A percentile compares a stretch with the other conserved stretches of the same genome.
Conservation (phyloP, 495 filamentous ascomycete species). For the Aspergillus conjunctus region DNA sequence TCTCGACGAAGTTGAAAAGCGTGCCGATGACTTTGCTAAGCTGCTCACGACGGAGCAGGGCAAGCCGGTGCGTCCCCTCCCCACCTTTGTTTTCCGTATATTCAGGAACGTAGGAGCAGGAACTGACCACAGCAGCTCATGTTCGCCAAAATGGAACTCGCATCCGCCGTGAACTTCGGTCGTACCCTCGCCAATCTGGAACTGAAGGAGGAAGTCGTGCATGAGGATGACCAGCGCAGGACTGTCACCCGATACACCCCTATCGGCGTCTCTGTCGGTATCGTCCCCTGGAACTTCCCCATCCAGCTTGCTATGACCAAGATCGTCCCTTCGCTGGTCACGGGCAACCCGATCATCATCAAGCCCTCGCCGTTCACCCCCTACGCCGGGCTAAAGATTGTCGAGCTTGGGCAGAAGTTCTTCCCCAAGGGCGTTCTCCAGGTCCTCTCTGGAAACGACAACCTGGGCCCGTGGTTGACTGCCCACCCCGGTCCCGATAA, state of each 20-base stretch:
- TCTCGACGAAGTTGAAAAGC: conserved; percentile 40
- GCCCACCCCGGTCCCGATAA: conserved; percentile 78
- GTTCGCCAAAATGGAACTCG: conserved; percentile 1
- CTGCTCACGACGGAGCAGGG: conserved; percentile 51
- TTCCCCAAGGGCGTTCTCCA: conserved; percentile 88
- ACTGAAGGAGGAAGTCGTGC: conserved; percentile 7
- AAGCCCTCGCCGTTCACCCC: conserved; percentile 93
- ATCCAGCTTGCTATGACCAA: conserved; percentile 32
- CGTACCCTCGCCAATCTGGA: not conserved
- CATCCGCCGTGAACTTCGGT: not conserved
- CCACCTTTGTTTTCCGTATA: not conserved
- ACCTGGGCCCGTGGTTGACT: conserved; percentile 77
- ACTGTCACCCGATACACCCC: conserved; percentile 24
- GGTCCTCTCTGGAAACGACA: conserved; percentile 78
- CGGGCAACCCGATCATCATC: conserved; percentile 69
- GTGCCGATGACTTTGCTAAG: conserved; percentile 46
- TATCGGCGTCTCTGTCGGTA: conserved; percentile 35
- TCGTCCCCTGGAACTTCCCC: conserved; percentile 40
- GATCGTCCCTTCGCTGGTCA: conserved; percentile 54
- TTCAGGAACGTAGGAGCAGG: not conserved
- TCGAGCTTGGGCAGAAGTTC: conserved; percentile 76
- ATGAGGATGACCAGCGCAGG: not conserved
- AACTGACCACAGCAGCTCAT: conserved; percentile 7
- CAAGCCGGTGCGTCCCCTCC: conserved; percentile 37
- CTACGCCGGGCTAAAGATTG: conserved; percentile 83